These are phyloP conservation scores for Parasarocladium wereldwijsianum DNA, from an alignment of 2,329 filamentous ascomycete genomes.

Conservation along the genomic window DNA sequence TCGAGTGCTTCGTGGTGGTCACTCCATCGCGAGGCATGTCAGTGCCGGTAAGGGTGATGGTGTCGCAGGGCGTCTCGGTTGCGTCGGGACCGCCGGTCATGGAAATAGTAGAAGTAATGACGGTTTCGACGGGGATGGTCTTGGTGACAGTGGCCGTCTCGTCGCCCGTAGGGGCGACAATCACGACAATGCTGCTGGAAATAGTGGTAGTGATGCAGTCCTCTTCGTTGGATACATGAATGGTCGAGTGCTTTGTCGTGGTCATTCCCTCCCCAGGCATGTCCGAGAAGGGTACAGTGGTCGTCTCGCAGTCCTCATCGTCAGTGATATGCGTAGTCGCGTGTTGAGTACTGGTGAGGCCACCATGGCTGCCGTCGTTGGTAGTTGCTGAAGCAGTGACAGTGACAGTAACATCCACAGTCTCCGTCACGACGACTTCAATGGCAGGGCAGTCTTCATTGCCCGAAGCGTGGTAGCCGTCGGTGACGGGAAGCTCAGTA, in stretches of 20 bases:
- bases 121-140: conserved; percentile 8
- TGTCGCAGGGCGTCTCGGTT: neutral
- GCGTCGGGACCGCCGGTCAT: too few species aligned
- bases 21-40: neutral
- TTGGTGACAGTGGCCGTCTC: neutral
- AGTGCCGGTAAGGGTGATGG: neutral
- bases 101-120: too few species aligned
- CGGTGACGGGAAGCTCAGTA: neutral
- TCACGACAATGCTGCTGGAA: neutral
- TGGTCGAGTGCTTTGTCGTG: too few species aligned
- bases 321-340: neutral
- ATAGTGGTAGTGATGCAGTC: neutral
- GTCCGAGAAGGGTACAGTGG: neutral
- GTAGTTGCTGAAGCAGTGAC: conserved; percentile 10
- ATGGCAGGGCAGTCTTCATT: conserved; percentile 11
- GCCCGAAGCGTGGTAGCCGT: conserved; percentile 1
- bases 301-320: conserved; percentile 2
- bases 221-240: neutral
- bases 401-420: conserved; percentile 17
- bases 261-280: neutral
- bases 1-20: neutral
- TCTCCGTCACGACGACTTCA: conserved; percentile 14
- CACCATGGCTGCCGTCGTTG: too few species aligned
- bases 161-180: neutral
- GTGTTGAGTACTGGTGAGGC: too few species aligned